phyloP scores from a whole-genome alignment of 2,329 filamentous ascomycete species.

The Botryosphaeria dothidea region DNA sequence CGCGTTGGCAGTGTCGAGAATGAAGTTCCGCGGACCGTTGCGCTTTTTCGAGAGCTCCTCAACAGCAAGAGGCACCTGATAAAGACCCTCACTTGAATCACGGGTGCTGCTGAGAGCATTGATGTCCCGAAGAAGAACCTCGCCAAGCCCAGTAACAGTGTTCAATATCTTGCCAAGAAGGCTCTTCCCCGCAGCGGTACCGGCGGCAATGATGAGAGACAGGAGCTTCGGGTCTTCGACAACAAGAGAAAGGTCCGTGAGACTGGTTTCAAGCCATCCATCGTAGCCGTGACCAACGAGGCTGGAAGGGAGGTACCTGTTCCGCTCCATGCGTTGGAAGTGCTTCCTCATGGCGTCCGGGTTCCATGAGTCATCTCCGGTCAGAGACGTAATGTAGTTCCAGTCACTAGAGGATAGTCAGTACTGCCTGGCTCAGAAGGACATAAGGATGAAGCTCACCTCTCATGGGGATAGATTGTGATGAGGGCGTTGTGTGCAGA shows the following conservation, averaged over 20 bases:
- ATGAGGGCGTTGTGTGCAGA: conserved; percentile 64
- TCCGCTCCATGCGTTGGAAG: conserved; percentile 56
- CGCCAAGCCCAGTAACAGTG: conserved; percentile 44
- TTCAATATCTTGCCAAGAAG: conserved; percentile 25
- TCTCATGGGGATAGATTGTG: conserved; percentile 58
- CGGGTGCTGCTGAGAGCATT: conserved; percentile 44
- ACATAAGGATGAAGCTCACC: neutral
- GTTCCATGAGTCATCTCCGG: conserved; percentile 61
- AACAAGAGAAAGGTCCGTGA: conserved; percentile 54
- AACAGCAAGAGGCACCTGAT: conserved; percentile 57
- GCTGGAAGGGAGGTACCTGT: conserved; percentile 49
- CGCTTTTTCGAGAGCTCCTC: conserved; percentile 43
- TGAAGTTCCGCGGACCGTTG: conserved; percentile 57
- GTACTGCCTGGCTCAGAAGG: conserved; percentile 34
- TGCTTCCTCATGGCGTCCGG: conserved; percentile 60
- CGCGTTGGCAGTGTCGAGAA: conserved; percentile 52
- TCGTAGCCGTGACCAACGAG: conserved; percentile 55
- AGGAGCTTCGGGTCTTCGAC: conserved; percentile 56
- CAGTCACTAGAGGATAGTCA: conserved; percentile 59
- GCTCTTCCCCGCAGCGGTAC: conserved; percentile 48
- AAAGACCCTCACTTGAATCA: conserved; percentile 42
- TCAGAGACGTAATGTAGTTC: conserved; percentile 57
- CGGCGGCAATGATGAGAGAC: conserved; percentile 53
- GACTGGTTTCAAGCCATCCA: conserved; percentile 51
- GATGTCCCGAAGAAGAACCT: conserved; percentile 52